phyloP scores from a whole-genome alignment of 371 early-diverging fungal species.

The Pancytospora philotis region DNA sequence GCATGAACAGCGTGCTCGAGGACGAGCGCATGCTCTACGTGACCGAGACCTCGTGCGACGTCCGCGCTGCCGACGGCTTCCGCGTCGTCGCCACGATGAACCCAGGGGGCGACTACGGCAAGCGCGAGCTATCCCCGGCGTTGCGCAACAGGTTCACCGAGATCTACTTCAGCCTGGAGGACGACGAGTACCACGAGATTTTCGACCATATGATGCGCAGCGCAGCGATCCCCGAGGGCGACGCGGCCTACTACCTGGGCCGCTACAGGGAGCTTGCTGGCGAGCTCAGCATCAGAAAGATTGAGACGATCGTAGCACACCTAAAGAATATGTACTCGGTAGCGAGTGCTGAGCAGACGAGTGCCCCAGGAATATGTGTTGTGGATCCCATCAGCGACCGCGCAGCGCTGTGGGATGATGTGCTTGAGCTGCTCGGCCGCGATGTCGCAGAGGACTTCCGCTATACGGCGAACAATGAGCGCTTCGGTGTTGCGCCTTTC shows the following conservation, averaged over 20 bases:
- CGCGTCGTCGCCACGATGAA: slow-evolving; percentile 99
- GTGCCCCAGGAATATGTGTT: background rate
- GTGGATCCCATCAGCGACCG: background rate
- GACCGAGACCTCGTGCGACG: slow-evolving; percentile 75
- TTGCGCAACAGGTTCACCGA: slow-evolving; percentile 96
- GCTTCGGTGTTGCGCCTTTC: background rate
- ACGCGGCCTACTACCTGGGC: slow-evolving; percentile 5
- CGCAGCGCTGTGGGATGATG: slow-evolving; percentile 13
- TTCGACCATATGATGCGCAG: slow-evolving; percentile 20
- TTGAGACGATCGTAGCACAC: slow-evolving; percentile 4
- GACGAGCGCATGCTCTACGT: slow-evolving; percentile 74
- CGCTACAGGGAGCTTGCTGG: background rate
- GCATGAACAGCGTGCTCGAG: slow-evolving; percentile 90
- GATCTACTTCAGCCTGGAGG: slow-evolving; percentile 63
- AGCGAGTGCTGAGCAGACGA: background rate
- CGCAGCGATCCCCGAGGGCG: background rate
- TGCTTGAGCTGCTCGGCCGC: slow-evolving; percentile 20
- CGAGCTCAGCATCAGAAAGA: slow-evolving; percentile 13
- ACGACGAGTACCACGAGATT: slow-evolving; percentile 40
- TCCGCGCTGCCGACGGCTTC: slow-evolving; percentile 67
- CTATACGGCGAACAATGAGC: background rate
- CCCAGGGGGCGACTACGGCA: slow-evolving; percentile 96
- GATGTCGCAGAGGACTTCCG: background rate
- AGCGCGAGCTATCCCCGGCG: slow-evolving; percentile 96
- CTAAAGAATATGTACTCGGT: background rate